Evolutionary conservation across 2,329 filamentous ascomycete species (phyloP).

Genomic region (Penicillium sp.): DNA sequence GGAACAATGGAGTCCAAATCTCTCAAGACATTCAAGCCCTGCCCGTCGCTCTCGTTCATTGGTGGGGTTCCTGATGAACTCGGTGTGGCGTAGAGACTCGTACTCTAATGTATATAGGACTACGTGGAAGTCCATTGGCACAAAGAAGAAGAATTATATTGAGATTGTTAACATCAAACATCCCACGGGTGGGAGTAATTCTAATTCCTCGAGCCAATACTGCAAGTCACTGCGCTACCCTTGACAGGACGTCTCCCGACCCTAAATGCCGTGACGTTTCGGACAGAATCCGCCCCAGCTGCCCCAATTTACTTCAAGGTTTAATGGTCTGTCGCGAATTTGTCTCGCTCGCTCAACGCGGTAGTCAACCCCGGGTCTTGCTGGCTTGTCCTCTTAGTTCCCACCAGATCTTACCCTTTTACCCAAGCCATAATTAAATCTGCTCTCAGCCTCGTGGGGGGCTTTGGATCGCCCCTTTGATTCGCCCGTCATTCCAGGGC

Average conservation of each 20-base stretch:
- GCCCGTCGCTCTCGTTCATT: background rate
- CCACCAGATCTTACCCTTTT: background rate
- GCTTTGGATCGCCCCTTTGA: conserved; percentile 13
- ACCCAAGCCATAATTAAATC: conserved; percentile 6
- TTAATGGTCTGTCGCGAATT: background rate
- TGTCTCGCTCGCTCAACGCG: conserved; percentile 1
- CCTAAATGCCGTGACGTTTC: conserved; percentile 2
- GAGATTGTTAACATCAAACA: background rate
- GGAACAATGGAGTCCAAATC: conserved; percentile 3
- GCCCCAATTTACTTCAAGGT: conserved; percentile 7
- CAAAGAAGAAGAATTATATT: background rate
- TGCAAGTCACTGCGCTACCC: background rate
- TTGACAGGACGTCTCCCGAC: background rate
- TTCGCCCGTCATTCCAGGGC: conserved; percentile 19
- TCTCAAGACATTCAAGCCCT: background rate
- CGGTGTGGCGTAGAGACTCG: background rate
- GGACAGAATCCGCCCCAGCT: background rate
- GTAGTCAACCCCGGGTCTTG: conserved; percentile 12
- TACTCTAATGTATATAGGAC: background rate
- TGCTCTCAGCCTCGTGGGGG: conserved; percentile 18
- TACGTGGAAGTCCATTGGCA: background rate
- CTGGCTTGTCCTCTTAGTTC: conserved; percentile 1
- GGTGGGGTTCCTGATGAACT: background rate
- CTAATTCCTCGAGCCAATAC: background rate
- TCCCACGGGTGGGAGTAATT: background rate